Evolutionary conservation across 2,329 filamentous ascomycete species (phyloP).

Genomic region (Colletotrichum sp.): DNA sequence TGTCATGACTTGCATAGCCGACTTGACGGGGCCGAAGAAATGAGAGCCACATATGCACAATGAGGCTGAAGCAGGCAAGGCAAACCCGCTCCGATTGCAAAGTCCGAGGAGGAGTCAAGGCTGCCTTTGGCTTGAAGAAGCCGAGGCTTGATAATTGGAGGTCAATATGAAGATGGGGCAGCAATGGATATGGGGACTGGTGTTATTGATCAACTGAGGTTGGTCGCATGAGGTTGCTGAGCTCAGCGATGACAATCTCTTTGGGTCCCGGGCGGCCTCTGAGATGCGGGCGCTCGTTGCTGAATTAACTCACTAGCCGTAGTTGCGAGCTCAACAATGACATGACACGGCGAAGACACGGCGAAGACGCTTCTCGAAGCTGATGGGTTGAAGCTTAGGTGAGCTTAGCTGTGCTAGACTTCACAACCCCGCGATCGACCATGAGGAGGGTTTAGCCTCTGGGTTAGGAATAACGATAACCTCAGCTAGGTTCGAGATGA

Average conservation of each 20-base stretch:
- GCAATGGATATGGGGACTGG: background rate
- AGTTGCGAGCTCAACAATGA: background rate
- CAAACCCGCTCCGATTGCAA: background rate
- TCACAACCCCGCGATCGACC: background rate
- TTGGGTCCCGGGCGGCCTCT: background rate
- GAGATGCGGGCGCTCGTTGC: background rate
- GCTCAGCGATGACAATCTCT: background rate
- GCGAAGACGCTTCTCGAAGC: background rate
- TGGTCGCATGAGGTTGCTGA: background rate
- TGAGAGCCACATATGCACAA: background rate
- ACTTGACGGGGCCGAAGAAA: background rate
- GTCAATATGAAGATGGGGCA: background rate
- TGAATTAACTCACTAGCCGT: background rate
- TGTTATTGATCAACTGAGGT: background rate
- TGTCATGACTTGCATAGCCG: conserved; percentile 11
- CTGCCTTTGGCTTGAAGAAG: background rate
- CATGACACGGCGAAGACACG: background rate
- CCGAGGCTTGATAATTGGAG: background rate
- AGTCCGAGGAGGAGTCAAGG: background rate
- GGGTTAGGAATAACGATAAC: background rate
- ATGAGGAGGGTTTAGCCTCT: background rate
- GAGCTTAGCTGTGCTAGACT: background rate
- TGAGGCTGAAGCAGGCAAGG: background rate
- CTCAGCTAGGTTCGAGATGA: background rate
- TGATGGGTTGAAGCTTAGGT: background rate